Base-by-base conservation (phyloP, 192 early-diverging fungal genomes). In the Globomyces pollinis-pini region DNA sequence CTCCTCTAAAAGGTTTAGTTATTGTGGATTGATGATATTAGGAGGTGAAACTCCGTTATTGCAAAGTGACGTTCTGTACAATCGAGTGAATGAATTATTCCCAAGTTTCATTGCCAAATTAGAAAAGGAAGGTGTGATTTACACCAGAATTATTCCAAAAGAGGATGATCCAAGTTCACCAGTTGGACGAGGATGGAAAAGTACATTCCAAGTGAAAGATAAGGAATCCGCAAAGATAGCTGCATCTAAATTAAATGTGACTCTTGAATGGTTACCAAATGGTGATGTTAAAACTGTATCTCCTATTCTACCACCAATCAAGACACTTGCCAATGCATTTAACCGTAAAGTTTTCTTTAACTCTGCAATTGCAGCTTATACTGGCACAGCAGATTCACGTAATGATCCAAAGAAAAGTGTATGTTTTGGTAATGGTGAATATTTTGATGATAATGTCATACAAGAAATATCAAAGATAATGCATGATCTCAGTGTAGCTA, bases 11-110 rank as follows among this genome's bases (percentile, higher is more conserved):
- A n/a, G n/a, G n/a, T n/a, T n/a, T 32, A 59, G 8, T 30, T 57
- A 15, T n/a, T 12, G 12, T 15, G 0, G 34, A 20, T 41, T 23
- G 30, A 41, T 43, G 7, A 47, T 45, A n/a, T 16, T 30, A 52
- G 68, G 69, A 0, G 69, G 69, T 12, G 69, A 70, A 39, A 70
- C 69, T 3, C 60, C 69, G 9, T 61, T 70, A n/a, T 57, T 61
- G 4, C 38, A 38, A 23, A 65, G 62, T 47, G 55, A 70, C 50
- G 20, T 68, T 15, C 26, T 65, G 5, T 64, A 66, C 15, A 38
- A 57, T 13, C 66, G 61, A 21, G 59, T 70, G 30, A 43, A 54
- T 49, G 16, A 53, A 36, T 21, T 26, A 9, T 47, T 38, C 39
- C 68, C 68, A 0, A 50, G 43, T 24, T 71, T 70, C 39, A 64